These are phyloP conservation scores for Cubamyces sp. DNA, from an alignment of 768 basidiomycete genomes.

Conservation along the genomic window DNA sequence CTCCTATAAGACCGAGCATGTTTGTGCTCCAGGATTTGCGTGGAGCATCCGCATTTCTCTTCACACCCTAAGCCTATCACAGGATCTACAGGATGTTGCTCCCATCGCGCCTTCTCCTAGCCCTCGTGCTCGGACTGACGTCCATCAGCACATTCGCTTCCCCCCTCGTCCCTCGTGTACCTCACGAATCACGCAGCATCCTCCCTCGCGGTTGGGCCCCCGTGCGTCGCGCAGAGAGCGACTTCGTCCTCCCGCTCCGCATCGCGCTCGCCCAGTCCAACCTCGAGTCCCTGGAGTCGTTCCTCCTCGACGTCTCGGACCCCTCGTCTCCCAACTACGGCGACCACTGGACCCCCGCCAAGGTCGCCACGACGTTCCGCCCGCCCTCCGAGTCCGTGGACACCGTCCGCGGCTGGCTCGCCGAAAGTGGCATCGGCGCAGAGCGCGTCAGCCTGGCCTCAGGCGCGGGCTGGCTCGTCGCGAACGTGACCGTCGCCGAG, in stretches of 20 bases:
- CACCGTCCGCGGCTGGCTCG: slow-evolving; percentile 48
- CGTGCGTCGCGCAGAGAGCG: slow-evolving; percentile 40
- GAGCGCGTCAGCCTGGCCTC: slow-evolving; percentile 35
- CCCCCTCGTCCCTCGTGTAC: slow-evolving; percentile 35
- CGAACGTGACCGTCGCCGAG: slow-evolving; percentile 46
- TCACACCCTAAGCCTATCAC: neutral
- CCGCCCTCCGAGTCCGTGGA: slow-evolving; percentile 46
- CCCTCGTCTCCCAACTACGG: slow-evolving; percentile 55
- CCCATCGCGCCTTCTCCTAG: slow-evolving; percentile 12
- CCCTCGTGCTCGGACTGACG: slow-evolving; percentile 13
- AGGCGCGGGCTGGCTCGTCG: slow-evolving; percentile 48
- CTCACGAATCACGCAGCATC: slow-evolving; percentile 26
- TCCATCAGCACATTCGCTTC: slow-evolving; percentile 1
- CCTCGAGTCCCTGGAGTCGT: slow-evolving; percentile 46
- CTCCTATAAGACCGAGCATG: neutral
- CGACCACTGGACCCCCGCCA: slow-evolving; percentile 49
- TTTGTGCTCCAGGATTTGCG: neutral
- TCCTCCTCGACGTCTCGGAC: slow-evolving; percentile 51
- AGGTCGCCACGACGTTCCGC: slow-evolving; percentile 49
- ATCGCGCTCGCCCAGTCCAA: slow-evolving; percentile 53
- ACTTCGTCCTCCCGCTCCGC: slow-evolving; percentile 47
- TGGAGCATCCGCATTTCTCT: neutral
- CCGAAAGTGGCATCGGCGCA: slow-evolving; percentile 16
- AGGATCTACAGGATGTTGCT: slow-evolving; percentile 13
- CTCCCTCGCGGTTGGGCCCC: slow-evolving; percentile 46